Percentiles rank a stretch among this genome's conserved stretches.
Evolutionary conservation across 148 eudicot genomes (phyloP).

Genomic region (Rhododendron vialii): DNA sequence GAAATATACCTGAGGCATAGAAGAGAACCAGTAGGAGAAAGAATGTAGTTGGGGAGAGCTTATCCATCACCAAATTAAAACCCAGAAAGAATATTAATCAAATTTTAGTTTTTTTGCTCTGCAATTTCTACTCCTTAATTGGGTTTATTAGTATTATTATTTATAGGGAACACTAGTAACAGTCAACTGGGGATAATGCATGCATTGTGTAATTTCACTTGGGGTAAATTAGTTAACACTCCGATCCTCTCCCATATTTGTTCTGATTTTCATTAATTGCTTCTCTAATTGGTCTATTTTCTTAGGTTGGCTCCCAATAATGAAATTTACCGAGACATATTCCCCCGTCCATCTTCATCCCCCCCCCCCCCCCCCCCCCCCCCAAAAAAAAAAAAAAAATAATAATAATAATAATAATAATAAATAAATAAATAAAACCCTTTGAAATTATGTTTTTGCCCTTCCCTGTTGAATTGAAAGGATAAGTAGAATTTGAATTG

Average conservation of each 20-base stretch:
- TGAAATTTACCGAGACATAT: too few species aligned
- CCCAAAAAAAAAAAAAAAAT: too few species aligned
- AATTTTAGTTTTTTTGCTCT: neutral
- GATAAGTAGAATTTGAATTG: neutral
- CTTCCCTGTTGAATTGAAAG: neutral
- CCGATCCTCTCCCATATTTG: too few species aligned
- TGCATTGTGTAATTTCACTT: too few species aligned
- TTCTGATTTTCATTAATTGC: neutral
- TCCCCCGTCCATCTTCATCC: too few species aligned
- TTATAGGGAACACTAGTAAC: neutral
- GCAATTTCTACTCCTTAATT: neutral
- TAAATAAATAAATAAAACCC: too few species aligned
- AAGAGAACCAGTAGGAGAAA: neutral
- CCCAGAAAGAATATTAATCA: neutral
- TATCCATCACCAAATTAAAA: neutral
- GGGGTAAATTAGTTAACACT: too few species aligned
- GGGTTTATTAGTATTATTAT: neutral
- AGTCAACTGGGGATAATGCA: too few species aligned
- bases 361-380: too few species aligned
- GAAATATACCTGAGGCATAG: neutral
- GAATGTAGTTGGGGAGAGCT: neutral
- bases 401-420: too few species aligned
- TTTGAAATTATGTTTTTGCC: too few species aligned
- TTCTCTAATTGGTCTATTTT: neutral
- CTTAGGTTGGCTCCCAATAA: neutral